Evolutionary conservation across 2,329 filamentous ascomycete genomes (phyloP), one percentile per base, ranked within the genome.

Genomic region (Hypomyces rosellus): DNA sequence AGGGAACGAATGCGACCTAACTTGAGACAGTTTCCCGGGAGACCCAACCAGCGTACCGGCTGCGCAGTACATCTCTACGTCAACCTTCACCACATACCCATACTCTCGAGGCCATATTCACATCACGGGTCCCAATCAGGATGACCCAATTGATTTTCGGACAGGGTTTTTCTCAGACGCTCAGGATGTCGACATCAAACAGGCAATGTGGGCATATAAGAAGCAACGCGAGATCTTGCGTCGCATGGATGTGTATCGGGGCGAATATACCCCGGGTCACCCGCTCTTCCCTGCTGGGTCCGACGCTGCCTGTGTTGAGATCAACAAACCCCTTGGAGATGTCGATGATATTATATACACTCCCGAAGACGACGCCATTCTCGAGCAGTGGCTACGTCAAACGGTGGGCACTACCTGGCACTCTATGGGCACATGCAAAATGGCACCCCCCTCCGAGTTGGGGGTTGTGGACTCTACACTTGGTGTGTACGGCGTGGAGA

Each of bases 161-260:
- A 67, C 74, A 0, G 80, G 80, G 14, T 81, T 74, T 63, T 71
- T 84, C 40, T 71, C 65, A 9, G 74, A 82, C 51, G 57, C 65
- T 12, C 46, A 71, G 16, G 69, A 71, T 3, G 61, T 77, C n/a
- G 80, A 84, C 58, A 46, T 82, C 34, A 76, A 77, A 60, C 78
- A 74, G 57, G 74, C 78, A 18, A 59, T 81, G 13, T 84, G 80
- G 80, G 73, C 69, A 1, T 85, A 85, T 68, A 85, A 85, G 63
- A 76, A 75, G 56, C 71, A 73, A 20, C 76, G 81, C 2, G 80
- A 83, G 63, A 74, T 84, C 51, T 68, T 73, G 34, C 74, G 80
- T 3, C 75, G 79, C 12, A 76, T 79, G 61, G 62, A 70, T 2
- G 70, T 73, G 52, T 82, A 76, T 63, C 57, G 70, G 55, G 68